Base-by-base conservation (phyloP, 164 flowering plant genomes). In the Macadamia tetraphylla region DNA sequence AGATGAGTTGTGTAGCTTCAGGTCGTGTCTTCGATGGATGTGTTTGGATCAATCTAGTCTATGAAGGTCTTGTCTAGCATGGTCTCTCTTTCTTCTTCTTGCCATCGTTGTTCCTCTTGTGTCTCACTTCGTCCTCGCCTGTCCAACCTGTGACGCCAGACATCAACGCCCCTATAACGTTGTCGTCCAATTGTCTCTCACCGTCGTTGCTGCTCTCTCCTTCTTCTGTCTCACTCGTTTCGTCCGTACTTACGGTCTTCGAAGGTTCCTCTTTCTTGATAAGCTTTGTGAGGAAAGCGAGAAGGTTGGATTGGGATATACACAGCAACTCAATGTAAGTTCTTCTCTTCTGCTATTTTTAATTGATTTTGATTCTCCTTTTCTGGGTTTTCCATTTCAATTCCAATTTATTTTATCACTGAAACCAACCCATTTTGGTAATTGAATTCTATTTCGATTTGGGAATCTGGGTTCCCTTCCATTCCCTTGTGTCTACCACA, bases 251-350 rank as follows among this genome's bases (percentile, higher is more conserved):
- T 90, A 79, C 71, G 98, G 97, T 14, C 75, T 94, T 13, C 67
- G 96, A 48, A 73, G 94, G 73, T 88, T 90, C 69, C 75, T 94
- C 74, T 94, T 94, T 77, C 86, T 94, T 46, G 97, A 91, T 70
- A 90, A 85, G 77, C 87, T 94, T 15, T 79, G 82, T 32, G 74
- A 78, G 23, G 98, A 90, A 74, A 90, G 97, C 83, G 94, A 87
- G 75, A 82, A 73, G 17, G 97, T 94, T 8, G 76, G 96, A 1
- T 63, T 57, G 3, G 78, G 83, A 1, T 94, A 94, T 70, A 89
- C 81, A 2, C 62, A 30, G 0, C 85, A 93, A 71, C 88, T 94
- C 79, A 76, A 88, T 77, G 98, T 94, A 77, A 1, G 91, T 74
- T 52, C 70, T 63, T 43, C n/a, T 13, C 29, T 64, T 62, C 23